Conservation (phyloP, 176 grass and related monocot species). For the Rhipidocladum racemiflorum region DNA sequence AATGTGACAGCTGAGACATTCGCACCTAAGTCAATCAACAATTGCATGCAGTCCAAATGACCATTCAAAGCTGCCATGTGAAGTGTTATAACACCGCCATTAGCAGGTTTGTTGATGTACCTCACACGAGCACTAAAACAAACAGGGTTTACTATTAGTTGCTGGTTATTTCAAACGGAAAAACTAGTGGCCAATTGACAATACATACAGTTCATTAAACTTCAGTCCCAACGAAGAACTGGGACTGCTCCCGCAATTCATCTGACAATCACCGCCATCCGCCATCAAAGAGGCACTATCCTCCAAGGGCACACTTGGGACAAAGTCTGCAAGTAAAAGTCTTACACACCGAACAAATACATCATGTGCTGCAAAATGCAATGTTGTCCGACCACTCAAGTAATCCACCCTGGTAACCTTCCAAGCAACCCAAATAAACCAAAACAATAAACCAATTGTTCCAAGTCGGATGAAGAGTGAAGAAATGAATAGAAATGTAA, state of each 20-base stretch:
- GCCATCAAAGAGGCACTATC: constrained; percentile 24
- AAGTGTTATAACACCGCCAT: constrained; percentile 83
- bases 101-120: constrained; percentile 77
- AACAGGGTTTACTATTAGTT: constrained; percentile 3
- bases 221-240: constrained; percentile 48
- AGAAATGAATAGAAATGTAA: constrained; percentile 11
- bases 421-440: constrained; percentile 20
- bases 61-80: constrained; percentile 82
- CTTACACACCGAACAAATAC: constrained; percentile 76
- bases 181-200: not conserved
- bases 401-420: constrained; percentile 85
- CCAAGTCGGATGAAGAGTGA: not conserved
- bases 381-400: constrained; percentile 71
- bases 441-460: constrained; percentile 26
- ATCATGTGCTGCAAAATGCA: constrained; percentile 77
- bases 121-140: constrained; percentile 62
- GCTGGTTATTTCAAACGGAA: constrained; percentile 5
- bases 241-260: constrained; percentile 50
- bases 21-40: constrained; percentile 88
- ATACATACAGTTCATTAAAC: constrained; percentile 61
- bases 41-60: constrained; percentile 77
- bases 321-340: constrained; percentile 64
- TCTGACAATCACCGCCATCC: constrained; percentile 40
- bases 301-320: constrained; percentile 58
- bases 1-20: constrained; percentile 73